A percentile compares a stretch with the other conserved stretches of the same genome.
Conservation (phyloP, 1,284 basidiomycete species). For the Pseudozyma sp. region DNA sequence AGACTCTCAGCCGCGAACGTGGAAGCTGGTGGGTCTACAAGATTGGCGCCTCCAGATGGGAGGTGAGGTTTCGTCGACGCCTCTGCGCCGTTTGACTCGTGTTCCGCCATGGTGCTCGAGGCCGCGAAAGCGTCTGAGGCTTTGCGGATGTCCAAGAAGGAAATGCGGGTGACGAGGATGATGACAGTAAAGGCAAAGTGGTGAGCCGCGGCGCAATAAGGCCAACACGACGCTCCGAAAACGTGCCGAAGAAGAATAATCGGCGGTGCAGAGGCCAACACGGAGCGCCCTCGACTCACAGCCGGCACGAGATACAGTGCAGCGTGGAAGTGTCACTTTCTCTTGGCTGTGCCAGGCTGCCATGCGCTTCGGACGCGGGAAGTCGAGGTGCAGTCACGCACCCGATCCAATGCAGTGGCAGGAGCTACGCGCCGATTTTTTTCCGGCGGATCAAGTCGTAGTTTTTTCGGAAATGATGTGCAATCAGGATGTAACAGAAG, state of each 20-base stretch:
- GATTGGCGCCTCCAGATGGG: conserved; percentile 39
- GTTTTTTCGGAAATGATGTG: no score
- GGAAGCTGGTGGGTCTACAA: conserved; percentile 21
- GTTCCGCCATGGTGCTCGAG: conserved; percentile 67
- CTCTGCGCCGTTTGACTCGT: conserved; percentile 18
- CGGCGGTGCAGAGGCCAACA: conserved; percentile 3
- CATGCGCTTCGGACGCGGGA: no score
- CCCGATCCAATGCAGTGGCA: no score
- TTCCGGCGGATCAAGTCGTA: no score
- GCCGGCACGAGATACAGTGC: neutral
- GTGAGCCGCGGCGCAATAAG: neutral
- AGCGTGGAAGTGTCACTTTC: neutral
- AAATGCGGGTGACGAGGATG: conserved; percentile 71
- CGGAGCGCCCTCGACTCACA: neutral
- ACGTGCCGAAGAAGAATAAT: conserved; percentile 7
- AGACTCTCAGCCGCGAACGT: neutral
- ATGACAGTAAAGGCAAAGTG: neutral
- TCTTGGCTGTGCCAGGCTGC: neutral
- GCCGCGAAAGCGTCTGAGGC: neutral
- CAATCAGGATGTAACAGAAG: no score
- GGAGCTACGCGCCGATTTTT: no score
- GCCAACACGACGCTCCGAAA: neutral
- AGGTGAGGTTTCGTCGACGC: conserved; percentile 38
- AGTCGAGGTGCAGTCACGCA: no score
- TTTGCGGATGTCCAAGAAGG: neutral